Evolutionary conservation across 169 alveolate genomes (phyloP).

Genomic region (Sarcocystis neurona): DNA sequence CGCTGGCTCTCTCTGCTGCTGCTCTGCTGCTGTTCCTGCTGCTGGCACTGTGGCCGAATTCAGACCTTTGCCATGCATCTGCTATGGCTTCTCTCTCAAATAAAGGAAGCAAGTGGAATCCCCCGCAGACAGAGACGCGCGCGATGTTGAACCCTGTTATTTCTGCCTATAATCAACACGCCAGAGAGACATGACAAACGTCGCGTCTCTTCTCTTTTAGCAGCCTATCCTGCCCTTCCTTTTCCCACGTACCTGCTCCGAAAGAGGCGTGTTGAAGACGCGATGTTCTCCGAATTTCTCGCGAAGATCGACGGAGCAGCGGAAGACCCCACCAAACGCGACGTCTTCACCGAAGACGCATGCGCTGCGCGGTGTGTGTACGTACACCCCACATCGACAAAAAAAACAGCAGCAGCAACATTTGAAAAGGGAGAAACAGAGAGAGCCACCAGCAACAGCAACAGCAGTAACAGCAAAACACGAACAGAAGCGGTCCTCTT

Average conservation of each 20-base stretch:
- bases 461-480: not conserved
- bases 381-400: not conserved
- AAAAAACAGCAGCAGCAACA: no score
- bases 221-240: no score
- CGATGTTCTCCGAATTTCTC: slow-evolving; percentile 92
- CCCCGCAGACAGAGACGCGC: no score
- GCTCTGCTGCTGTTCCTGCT: no score
- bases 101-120: no score
- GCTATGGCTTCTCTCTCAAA: no score
- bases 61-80: no score
- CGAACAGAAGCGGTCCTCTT: not conserved
- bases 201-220: not conserved
- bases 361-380: slow-evolving; percentile 62
- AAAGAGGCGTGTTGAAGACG: slow-evolving; percentile 95
- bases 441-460: not conserved
- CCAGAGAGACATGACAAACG: not conserved
- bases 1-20: no score
- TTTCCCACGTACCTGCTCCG: slow-evolving; percentile 86
- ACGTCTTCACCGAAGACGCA: slow-evolving; percentile 96
- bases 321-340: slow-evolving; percentile 98
- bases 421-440: no score
- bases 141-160: no score
- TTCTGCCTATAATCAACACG: no score
- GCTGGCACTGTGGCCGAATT: no score
- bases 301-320: slow-evolving; percentile 92